phyloP scores from a whole-genome alignment of 2,329 filamentous ascomycete species.

The Fusarium palustre region DNA sequence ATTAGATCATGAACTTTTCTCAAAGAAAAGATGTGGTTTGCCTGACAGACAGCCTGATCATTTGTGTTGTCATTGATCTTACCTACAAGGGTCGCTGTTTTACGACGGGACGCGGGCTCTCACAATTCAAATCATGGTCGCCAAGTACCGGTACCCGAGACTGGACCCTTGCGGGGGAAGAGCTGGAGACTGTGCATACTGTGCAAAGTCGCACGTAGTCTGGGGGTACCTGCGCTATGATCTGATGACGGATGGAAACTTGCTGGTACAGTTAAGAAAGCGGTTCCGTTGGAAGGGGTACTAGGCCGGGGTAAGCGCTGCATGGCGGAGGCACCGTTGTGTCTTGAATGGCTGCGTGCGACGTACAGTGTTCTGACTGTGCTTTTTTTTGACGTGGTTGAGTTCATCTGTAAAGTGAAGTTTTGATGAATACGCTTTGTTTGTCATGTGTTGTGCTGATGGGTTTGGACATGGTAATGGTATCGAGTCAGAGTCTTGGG shows the following conservation, averaged over 20 bases:
- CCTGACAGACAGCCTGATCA: background rate
- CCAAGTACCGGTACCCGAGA: conserved; percentile 31
- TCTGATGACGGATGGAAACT: background rate
- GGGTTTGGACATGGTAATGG: background rate
- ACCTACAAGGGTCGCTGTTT: conserved; percentile 1
- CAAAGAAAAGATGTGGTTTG: background rate
- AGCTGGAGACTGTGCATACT: conserved; percentile 27
- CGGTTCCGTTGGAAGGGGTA: conserved; percentile 17
- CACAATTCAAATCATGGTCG: conserved; percentile 5
- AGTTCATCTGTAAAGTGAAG: conserved; percentile 4
- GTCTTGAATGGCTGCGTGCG: conserved; percentile 22
- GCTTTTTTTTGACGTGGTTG: conserved; percentile 6
- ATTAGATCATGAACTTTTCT: conserved; percentile 20
- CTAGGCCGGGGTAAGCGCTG: conserved; percentile 44
- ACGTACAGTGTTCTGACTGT: conserved; percentile 37
- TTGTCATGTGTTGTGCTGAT: background rate
- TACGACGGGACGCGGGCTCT: background rate
- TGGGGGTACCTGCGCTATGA: conserved; percentile 2
- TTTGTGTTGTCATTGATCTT: background rate
- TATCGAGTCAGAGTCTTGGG: background rate
- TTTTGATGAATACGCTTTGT: background rate
- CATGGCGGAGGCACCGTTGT: conserved; percentile 36
- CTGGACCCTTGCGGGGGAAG: conserved; percentile 32
- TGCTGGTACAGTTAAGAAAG: background rate
- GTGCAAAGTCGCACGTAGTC: conserved; percentile 23